These are phyloP conservation scores for Stachybotrys chartarum DNA, from an alignment of 2,329 filamentous ascomycete species.

Conservation along the genomic window DNA sequence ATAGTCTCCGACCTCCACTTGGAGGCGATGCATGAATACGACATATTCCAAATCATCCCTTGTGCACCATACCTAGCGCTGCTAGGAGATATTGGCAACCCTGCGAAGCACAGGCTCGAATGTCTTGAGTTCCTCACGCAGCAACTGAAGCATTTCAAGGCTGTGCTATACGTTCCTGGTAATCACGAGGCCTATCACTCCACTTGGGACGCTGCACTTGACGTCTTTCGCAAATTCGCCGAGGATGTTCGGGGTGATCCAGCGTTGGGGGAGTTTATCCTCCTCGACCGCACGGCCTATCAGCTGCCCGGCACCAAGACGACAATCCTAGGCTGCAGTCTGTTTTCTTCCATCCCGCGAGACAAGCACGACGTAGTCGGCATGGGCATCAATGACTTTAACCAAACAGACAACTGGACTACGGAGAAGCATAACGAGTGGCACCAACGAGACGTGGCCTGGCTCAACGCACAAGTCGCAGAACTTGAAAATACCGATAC, in stretches of 20 bases:
- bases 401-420: constrained; percentile 33
- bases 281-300: constrained; percentile 26
- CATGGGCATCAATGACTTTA: constrained; percentile 44
- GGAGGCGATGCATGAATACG: constrained; percentile 41
- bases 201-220: constrained; percentile 23
- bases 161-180: constrained; percentile 44
- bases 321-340: constrained; percentile 26
- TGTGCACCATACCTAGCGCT: constrained; percentile 45
- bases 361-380: constrained; percentile 28
- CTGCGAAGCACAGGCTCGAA: constrained; percentile 28
- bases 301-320: constrained; percentile 14
- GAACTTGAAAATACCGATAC: constrained; percentile 15
- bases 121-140: constrained; percentile 37
- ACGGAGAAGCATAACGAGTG: constrained; percentile 27
- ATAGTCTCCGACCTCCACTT: constrained; percentile 53
- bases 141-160: constrained; percentile 40
- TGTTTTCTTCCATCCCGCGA: constrained; percentile 40
- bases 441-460: constrained; percentile 31
- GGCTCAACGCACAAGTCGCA: constrained; percentile 32
- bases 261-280: constrained; percentile 28
- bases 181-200: constrained; percentile 50
- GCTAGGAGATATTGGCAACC: constrained; percentile 48
- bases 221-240: constrained; percentile 23
- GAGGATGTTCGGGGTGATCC: constrained; percentile 11
- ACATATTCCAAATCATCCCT: constrained; percentile 38